Conservation (phyloP, 2,329 filamentous ascomycete species). For the Coniochaeta ligniaria region DNA sequence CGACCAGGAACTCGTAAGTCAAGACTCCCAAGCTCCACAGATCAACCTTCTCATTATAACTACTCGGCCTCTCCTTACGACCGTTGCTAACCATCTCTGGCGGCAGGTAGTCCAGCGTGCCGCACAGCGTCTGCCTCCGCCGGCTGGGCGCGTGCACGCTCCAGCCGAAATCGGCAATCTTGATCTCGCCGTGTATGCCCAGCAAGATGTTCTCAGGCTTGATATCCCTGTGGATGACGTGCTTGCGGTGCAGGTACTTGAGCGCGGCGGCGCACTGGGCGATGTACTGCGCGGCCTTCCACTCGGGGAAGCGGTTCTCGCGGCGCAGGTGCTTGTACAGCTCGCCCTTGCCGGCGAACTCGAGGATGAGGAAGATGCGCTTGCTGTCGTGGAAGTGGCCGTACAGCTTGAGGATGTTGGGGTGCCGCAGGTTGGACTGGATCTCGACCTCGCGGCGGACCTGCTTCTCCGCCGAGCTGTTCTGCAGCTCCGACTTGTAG, state of each 20-base stretch:
- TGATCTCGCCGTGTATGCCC: constrained; percentile 95
- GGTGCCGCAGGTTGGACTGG: constrained; percentile 78
- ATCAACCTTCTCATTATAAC: constrained; percentile 92
- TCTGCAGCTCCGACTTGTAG: constrained; percentile 75
- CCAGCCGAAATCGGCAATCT: constrained; percentile 98
- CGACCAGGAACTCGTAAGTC: constrained; percentile 93
- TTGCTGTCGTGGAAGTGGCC: constrained; percentile 88
- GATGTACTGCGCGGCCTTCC: constrained; percentile 80
- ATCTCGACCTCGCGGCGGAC: constrained; percentile 85
- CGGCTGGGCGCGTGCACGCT: constrained; percentile 96
- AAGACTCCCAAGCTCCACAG: constrained; percentile 92
- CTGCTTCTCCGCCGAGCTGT: constrained; percentile 74
- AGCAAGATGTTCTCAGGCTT: constrained; percentile 97
- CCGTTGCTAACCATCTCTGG: constrained; percentile 90
- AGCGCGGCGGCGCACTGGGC: constrained; percentile 87
- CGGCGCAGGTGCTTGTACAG: constrained; percentile 80
- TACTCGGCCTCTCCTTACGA: constrained; percentile 61
- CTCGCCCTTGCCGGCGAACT: constrained; percentile 80
- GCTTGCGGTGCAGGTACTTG: constrained; percentile 89
- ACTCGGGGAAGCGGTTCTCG: constrained; percentile 75
- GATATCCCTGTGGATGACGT: constrained; percentile 95
- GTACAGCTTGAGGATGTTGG: constrained; percentile 77
- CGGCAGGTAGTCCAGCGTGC: constrained; percentile 92
- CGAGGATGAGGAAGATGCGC: constrained; percentile 79
- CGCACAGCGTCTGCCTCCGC: constrained; percentile 89